phyloP scores from a whole-genome alignment of 768 basidiomycete species.

The Arthromyces matolae region DNA sequence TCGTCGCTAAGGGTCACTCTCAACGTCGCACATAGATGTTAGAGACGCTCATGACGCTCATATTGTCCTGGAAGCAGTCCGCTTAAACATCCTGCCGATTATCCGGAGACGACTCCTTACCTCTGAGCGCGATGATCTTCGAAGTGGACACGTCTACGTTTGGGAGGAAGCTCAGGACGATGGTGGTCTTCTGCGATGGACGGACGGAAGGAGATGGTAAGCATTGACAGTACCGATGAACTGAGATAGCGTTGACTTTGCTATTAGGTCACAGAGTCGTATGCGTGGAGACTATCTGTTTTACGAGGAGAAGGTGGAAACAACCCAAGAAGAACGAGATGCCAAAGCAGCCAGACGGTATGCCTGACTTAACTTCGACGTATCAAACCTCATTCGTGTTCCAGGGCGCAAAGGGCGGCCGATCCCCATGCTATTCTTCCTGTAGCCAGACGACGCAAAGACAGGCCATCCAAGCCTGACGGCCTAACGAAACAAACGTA shows the following conservation, averaged over 20 bases:
- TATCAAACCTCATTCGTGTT: no score
- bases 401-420: constrained; percentile 54
- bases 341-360: constrained; percentile 77
- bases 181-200: constrained; percentile 69
- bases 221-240: constrained; percentile 1
- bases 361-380: no score
- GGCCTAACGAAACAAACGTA: constrained; percentile 88
- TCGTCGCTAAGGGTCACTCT: background rate
- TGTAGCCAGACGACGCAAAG: constrained; percentile 65
- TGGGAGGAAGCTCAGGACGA: constrained; percentile 86
- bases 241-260: background rate
- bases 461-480: constrained; percentile 72
- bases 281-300: constrained; percentile 83
- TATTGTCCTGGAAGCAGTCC: constrained; percentile 71
- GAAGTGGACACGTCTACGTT: constrained; percentile 76
- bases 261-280: constrained; percentile 72
- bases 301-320: constrained; percentile 81
- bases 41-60: constrained; percentile 81
- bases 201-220: constrained; percentile 77
- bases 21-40: constrained; percentile 45
- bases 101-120: constrained; percentile 68
- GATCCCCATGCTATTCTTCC: constrained; percentile 58
- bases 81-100: constrained; percentile 64
- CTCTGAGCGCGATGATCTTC: constrained; percentile 64
- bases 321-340: constrained; percentile 74